A percentile compares a stretch with the other conserved stretches of the same genome.
Conservation (phyloP, 805 yeast species). For the Saccharomycopsis malanga region DNA sequence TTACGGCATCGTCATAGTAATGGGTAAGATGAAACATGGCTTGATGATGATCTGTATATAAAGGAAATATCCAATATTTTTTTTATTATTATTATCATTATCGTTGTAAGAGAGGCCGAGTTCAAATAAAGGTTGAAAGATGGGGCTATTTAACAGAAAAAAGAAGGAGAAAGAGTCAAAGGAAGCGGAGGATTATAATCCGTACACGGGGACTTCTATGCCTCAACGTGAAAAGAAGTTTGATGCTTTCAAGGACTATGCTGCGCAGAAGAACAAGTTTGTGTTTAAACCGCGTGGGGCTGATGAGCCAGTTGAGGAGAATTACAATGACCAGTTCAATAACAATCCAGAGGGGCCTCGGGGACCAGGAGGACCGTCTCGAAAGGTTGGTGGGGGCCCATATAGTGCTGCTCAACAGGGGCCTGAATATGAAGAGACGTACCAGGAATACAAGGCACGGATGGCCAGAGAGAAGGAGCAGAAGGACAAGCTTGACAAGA, state of each 20-base stretch:
- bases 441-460: constrained; percentile 17
- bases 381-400: background rate
- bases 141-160: background rate
- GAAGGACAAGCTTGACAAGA: background rate
- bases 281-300: background rate
- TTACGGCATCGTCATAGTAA: too few species aligned
- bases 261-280: constrained; percentile 3
- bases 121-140: too few species aligned
- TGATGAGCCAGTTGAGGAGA: background rate
- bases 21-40: too few species aligned
- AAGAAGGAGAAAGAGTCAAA: background rate
- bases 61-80: too few species aligned
- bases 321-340: constrained; percentile 3
- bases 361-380: background rate
- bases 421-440: constrained; percentile 15
- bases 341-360: background rate
- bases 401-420: background rate
- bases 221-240: constrained; percentile 7
- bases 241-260: constrained; percentile 15
- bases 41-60: too few species aligned
- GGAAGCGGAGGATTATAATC: background rate
- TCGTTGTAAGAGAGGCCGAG: too few species aligned
- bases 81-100: too few species aligned
- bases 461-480: constrained; percentile 8
- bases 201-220: background rate